Base-by-base conservation (phyloP, 1,284 basidiomycete species). In the Rugiboletus extremiorientalis region DNA sequence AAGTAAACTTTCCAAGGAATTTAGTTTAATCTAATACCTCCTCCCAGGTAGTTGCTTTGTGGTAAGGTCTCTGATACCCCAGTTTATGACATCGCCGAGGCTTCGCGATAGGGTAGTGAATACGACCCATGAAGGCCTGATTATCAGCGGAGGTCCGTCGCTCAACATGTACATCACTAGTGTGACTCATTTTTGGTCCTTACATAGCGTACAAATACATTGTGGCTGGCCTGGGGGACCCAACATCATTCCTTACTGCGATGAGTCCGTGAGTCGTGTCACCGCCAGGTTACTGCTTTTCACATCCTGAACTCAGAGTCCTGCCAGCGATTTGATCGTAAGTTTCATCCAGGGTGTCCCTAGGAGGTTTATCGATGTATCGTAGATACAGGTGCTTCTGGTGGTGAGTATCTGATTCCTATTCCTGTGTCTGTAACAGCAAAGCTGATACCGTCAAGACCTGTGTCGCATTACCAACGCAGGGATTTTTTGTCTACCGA, bases 181-280 rank as follows among this genome's bases (percentile, higher is more conserved):
- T 15, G 9, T 8, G 16, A 31, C 16, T 46, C 14, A 6, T 33
- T 61, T 5, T 46, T 23, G 6, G 44, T 7, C 5, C 14, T 11
- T 11, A 9, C 20, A 36, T n/a, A 65, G 65, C 22, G 3, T 67
- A 56, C 45, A 65, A 66, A 33, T 46, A 47, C 38, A 49, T 66
- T 5, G 34, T 62, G 23, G 45, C 20, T 23, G 47, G 46, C 11
- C 15, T 67, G 31, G 7, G 4, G n/a, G 20, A 48, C 37, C 46
- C 46, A 23, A n/a, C n/a, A n/a, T n/a, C n/a, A n/a, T n/a, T 6
- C 8, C 1, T 2, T 34, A 1, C 20, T 23, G 20, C 16, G 5
- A 4, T 4, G 20, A 1, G 34, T 33, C 40, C 47, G 61, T 66
- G 23, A 54, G 64, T 52, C 16, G 16, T 55, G n/a, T n/a, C n/a